Evolutionary conservation across 2,329 filamentous ascomycete genomes (phyloP).

Genomic region (Colletotrichum magnum): DNA sequence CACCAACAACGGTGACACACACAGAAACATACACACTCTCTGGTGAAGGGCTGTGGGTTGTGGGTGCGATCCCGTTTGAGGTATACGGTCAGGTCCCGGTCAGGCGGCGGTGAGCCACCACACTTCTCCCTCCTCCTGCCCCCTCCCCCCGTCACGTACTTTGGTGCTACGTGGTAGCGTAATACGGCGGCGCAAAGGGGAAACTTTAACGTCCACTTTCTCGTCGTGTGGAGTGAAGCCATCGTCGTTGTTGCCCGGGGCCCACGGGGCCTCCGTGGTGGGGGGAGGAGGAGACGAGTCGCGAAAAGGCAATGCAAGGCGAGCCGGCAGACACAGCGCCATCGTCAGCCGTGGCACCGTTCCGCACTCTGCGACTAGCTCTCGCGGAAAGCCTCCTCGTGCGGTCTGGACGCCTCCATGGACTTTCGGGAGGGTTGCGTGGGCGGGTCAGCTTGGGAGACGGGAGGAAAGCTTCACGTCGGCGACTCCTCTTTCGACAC

Average conservation of each 20-base stretch:
- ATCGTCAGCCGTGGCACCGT: slow-evolving; percentile 17
- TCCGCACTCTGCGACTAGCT: slow-evolving; percentile 11
- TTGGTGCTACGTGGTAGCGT: not conserved
- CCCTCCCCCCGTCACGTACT: slow-evolving; percentile 14
- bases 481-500: slow-evolving; percentile 6
- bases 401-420: slow-evolving; percentile 23
- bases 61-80: slow-evolving; percentile 36
- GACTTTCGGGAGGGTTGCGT: slow-evolving; percentile 31
- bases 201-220: not conserved
- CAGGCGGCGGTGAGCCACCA: slow-evolving; percentile 26
- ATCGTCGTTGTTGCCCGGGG: slow-evolving; percentile 11
- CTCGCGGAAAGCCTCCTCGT: slow-evolving; percentile 6
- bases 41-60: not conserved
- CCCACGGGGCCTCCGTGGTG: slow-evolving; percentile 18
- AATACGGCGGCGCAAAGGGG: not conserved
- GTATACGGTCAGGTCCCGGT: slow-evolving; percentile 37
- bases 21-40: not conserved
- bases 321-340: not conserved
- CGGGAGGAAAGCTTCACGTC: slow-evolving; percentile 28
- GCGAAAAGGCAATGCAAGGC: slow-evolving; percentile 26
- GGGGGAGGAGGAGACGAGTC: slow-evolving; percentile 25
- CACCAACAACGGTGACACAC: slow-evolving; percentile 29
- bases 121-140: slow-evolving; percentile 2
- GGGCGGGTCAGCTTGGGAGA: slow-evolving; percentile 24
- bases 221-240: not conserved